Base-by-base conservation (phyloP, 331 rosid species). In the Saraca asoca region DNA sequence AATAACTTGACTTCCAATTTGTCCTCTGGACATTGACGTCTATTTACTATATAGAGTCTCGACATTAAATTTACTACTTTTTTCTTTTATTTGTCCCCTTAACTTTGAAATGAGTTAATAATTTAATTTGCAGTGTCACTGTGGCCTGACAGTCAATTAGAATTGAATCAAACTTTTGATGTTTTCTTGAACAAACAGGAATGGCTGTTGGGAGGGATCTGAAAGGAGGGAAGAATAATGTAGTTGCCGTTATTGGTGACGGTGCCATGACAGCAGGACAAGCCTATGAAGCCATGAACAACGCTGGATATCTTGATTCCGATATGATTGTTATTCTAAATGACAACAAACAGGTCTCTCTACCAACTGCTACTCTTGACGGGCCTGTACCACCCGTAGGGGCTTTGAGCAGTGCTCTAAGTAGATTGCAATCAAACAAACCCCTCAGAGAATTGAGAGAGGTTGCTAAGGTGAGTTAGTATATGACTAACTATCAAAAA, bases 261-360 rank as follows among this genome's bases (percentile, higher is more conserved):
- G 95, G 96, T 12, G 98, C 98, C 67, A 89, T 93, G 96, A 93
- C 96, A 0, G 96, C 95, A 0, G 96, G 98, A 33, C 98, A 93
- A 81, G 98, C 95, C 73, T 93, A 85, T 71, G 96, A 93, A 81
- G 98, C 98, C 80, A 90, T 90, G 98, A 93, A 90, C 84, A 93
- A 93, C 7, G 98, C 95, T 0, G 98, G 96, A 49, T 90, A 93
- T 76, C 90, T 87, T 0, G 90, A 90, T 53, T 90, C 98, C 0
- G 91, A 90, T 46, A 90, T 90, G 90, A 85, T 93, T 52, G 80
- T 93, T 39, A 87, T 93, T 49, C 86, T 93, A 4, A 93, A 90
- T 67, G 96, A 93, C 79, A 93, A 93, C 60, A 87, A 84, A 64
- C 96, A 93, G 20, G 98, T 93, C 68, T 93, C 96, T 9, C 65